These are phyloP conservation scores for Trifolium fragiferum DNA, from an alignment of 306 rosid genomes.

Conservation along the genomic window DNA sequence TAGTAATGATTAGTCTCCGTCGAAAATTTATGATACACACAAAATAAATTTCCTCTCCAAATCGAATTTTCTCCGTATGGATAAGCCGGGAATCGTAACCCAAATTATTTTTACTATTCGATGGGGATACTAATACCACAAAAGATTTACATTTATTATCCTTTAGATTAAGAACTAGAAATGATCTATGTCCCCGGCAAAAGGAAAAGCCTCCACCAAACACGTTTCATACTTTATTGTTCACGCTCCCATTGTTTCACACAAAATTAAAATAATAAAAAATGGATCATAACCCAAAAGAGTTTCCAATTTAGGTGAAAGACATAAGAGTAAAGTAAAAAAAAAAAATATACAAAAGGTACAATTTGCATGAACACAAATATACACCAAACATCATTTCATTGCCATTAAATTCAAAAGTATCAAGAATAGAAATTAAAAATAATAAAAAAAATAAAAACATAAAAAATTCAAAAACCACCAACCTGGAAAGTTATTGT, in stretches of 20 bases:
- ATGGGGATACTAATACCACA: background rate
- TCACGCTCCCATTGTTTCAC: constrained; percentile 30
- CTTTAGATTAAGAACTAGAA: background rate
- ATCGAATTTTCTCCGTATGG: too few relatives aligned
- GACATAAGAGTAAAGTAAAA: background rate
- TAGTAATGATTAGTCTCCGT: too few relatives aligned
- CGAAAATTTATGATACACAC: too few relatives aligned
- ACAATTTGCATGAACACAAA: constrained; percentile 18
- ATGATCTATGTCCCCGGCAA: constrained; percentile 37
- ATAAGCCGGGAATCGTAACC: too few relatives aligned
- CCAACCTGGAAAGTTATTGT: constrained; percentile 75
- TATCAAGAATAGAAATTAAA: background rate
- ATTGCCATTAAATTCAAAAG: constrained; percentile 13
- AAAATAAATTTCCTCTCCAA: too few relatives aligned
- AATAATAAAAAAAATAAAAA: background rate
- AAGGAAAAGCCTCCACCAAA: constrained; percentile 57
- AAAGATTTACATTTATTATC: constrained; percentile 39
- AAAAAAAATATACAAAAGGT: constrained; percentile 24
- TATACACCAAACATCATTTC: constrained; percentile 33
- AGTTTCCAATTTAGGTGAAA: constrained; percentile 28
- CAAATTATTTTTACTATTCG: too few relatives aligned
- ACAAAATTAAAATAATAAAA: background rate
- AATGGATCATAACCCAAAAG: constrained; percentile 7
- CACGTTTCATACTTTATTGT: constrained; percentile 58
- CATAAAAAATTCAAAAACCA: background rate